Percentiles rank a stretch among this genome's conserved stretches.
These are phyloP conservation scores for Cenococcum geophilum DNA, from an alignment of 495 filamentous ascomycete genomes.

Conservation along the genomic window DNA sequence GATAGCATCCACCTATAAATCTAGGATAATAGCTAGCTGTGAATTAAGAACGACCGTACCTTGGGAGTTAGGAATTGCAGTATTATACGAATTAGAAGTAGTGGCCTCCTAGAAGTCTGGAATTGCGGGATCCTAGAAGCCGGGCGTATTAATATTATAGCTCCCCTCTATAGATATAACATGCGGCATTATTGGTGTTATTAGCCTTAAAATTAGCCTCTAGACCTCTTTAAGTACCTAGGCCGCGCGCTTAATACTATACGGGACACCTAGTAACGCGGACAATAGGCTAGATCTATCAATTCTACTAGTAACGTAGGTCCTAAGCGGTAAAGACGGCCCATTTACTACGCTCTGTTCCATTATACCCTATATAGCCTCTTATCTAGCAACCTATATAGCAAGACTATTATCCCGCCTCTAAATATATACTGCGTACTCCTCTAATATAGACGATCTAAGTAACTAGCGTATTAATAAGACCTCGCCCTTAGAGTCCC, in stretches of 20 bases:
- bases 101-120: background rate
- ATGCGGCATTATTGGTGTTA: background rate
- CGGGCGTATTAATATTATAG: background rate
- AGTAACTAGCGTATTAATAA: background rate
- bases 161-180: background rate
- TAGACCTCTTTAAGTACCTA: background rate
- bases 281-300: background rate
- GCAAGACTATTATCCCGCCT: too few species aligned
- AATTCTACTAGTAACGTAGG: background rate
- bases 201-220: background rate
- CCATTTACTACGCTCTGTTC: background rate
- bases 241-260: background rate
- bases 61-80: background rate
- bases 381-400: background rate
- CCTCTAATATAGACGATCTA: background rate
- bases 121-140: background rate
- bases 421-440: background rate
- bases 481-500: background rate
- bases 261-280: background rate
- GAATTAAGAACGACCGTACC: background rate
- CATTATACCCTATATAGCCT: background rate
- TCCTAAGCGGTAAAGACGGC: background rate
- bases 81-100: background rate
- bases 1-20: background rate
- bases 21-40: background rate